Evolutionary conservation across 805 yeast genomes (phyloP).

Genomic region (Maudiozyma barnettii): DNA sequence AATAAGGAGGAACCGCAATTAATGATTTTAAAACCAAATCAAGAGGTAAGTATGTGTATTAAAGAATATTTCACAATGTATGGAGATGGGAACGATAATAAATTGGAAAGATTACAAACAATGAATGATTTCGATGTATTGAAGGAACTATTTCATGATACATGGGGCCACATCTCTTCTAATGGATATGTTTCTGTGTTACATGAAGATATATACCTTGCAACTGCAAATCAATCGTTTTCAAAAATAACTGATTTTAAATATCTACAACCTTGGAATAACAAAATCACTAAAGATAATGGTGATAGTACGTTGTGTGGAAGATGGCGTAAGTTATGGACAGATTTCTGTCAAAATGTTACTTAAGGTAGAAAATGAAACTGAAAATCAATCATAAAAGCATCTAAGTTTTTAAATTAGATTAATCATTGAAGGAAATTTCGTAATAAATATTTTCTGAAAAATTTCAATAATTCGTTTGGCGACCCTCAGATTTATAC

Average conservation of each 20-base stretch:
- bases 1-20: constrained; percentile 12
- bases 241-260: constrained; percentile 20
- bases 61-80: constrained; percentile 27
- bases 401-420: not conserved
- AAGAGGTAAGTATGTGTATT: constrained; percentile 26
- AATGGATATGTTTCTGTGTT: constrained; percentile 13
- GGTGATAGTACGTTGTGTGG: constrained; percentile 5
- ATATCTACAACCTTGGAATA: constrained; percentile 20
- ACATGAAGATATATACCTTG: not conserved
- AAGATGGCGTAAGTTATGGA: constrained; percentile 18
- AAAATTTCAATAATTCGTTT: too few relatives aligned
- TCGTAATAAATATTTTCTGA: too few relatives aligned
- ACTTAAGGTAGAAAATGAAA: not conserved
- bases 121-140: constrained; percentile 19
- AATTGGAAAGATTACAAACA: constrained; percentile 9
- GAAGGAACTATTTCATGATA: constrained; percentile 22
- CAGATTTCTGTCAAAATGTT: constrained; percentile 7
- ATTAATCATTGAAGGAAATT: too few relatives aligned
- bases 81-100: constrained; percentile 14
- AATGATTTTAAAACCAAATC: constrained; percentile 22
- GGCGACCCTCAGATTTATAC: too few relatives aligned
- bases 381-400: not conserved
- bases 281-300: constrained; percentile 2
- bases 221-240: not conserved
- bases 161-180: constrained; percentile 25